Evolutionary conservation across 2,329 filamentous ascomycete species (phyloP), one percentile per base, ranked within the genome.

Genomic region (Colletotrichum cereale): DNA sequence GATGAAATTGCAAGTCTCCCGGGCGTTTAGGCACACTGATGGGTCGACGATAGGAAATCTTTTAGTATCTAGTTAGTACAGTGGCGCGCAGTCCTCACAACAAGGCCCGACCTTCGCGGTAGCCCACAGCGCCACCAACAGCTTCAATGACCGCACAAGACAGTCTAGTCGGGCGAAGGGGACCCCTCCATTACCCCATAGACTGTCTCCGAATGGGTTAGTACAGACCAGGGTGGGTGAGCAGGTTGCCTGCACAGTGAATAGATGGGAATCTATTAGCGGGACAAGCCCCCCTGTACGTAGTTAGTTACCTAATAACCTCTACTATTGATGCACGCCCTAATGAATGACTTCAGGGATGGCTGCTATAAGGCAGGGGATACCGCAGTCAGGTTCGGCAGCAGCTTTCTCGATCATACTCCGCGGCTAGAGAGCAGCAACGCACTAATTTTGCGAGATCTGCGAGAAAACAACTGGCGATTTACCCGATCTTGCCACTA

Each of bases 91-190:
- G 64, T 21, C 3, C 18, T 26, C 11, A 12, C 8, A 31, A 18
- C 42, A 47, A 52, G 31, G 53, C 21, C 26, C 53, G 36, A 53
- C 42, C 29, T 47, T 38, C 36, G 29, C 29, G 42, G n/a, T n/a
- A n/a, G 53, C 53, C n/a, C 16, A 44, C 29, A 29, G 38, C 66
- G 68, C 57, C 65, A 38, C 36, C n/a, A 48, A 57, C 44, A 68
- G 58, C 68, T 68, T 71, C 57, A 21, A 34, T 16, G 16, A 31
- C 42, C 6, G 50, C 26, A 34, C 24, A 50, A 24, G 29, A 16
- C 52, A 29, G 34, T 68, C 55, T 53, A 55, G 38, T 68, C 68
- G 68, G 68, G 68, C 65, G 68, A 71, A 63, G 18, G 44, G 11
- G 21, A 14, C 56, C 58, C 58, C 44, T 60, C 53, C 47, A 63